Evolutionary conservation across 352 stramenopile genomes (phyloP).

Genomic region (Phytophthora pistaciae): DNA sequence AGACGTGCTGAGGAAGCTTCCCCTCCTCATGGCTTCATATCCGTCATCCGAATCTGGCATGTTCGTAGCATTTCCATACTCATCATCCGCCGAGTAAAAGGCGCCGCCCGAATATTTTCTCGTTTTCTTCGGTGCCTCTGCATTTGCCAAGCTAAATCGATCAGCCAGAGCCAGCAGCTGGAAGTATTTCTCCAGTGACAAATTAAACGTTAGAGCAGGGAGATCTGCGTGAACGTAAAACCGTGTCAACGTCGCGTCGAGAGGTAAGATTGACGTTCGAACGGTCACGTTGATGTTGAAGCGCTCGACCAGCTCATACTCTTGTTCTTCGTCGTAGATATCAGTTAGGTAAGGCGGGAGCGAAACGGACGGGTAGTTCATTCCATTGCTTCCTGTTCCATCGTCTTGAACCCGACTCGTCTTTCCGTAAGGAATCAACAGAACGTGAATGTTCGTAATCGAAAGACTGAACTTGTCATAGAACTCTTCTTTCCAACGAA

Average conservation of each 20-base stretch:
- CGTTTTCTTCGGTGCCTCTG: constrained; percentile 31
- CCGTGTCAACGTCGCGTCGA: constrained; percentile 84
- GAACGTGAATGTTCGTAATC: constrained; percentile 85
- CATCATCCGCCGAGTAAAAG: constrained; percentile 23
- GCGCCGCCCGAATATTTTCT: constrained; percentile 29
- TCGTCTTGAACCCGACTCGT: constrained; percentile 37
- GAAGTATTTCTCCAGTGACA: constrained; percentile 88
- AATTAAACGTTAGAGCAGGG: constrained; percentile 83
- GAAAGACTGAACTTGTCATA: constrained; percentile 92
- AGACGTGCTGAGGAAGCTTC: constrained; percentile 61
- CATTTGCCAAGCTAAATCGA: constrained; percentile 61
- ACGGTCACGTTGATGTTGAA: constrained; percentile 91
- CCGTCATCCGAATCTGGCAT: constrained; percentile 20
- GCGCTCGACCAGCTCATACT: constrained; percentile 84
- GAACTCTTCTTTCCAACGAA: constrained; percentile 92
- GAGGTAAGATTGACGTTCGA: constrained; percentile 84
- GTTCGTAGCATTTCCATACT: constrained; percentile 13
- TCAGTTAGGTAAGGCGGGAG: constrained; percentile 52
- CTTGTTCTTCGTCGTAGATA: constrained; percentile 58
- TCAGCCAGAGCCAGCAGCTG: constrained; percentile 68
- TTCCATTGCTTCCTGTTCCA: constrained; percentile 25
- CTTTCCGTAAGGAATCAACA: constrained; percentile 81
- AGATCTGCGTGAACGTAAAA: constrained; percentile 89
- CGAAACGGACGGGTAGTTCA: constrained; percentile 48
- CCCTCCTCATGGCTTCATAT: constrained; percentile 38